Evolutionary conservation across 1,284 basidiomycete genomes (phyloP), one percentile per base, ranked within the genome.

Genomic region (Ganoderma lingzhi): DNA sequence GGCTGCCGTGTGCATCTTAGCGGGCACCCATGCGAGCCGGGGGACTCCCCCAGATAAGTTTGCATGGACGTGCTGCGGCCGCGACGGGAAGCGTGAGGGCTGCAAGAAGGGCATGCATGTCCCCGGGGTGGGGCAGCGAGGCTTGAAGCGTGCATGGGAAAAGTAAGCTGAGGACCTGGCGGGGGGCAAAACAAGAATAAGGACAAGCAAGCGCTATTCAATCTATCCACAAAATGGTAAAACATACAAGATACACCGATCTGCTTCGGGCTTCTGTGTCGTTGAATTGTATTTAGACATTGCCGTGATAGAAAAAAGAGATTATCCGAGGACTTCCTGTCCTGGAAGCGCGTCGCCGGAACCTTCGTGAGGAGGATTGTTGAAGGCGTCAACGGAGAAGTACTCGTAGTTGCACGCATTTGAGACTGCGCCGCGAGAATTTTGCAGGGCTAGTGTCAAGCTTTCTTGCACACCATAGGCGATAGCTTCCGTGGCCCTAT

Each of bases 1-100:
- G 6, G 48, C 9, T 3, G n/a, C n/a, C 15, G 32, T 35, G 53
- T 19, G 53, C 53, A 32, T 32, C 28, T 10, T 51, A 14, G 48
- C 10, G 12, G 32, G 5, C 30, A 35, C 53, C 14, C 14, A 56
- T 19, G 30, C 30, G 30, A 56, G 14, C 23, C 23, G 12, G 10
- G 8, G 12, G n/a, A 6, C 45, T 23, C n/a, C 9, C 67, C 85
- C 86, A 2, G 82, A 86, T 66, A 82, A 82, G 64, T 87, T 86
- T 72, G 76, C 59, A 1, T 88, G 86, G 86, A 80, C 77, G 8
- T 88, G 87, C 70, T 87, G 87, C 71, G 79, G 83, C 17, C 70
- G 74, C 60, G 74, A 80, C 63, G 84, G 82, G 2, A 73, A 60
- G 28, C 70, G 73, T 9, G 73, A 74, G 23, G 86, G 85, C 2